Evolutionary conservation across 192 early-diverging fungal species (phyloP).

Genomic region (Ambispora gerdemannii): DNA sequence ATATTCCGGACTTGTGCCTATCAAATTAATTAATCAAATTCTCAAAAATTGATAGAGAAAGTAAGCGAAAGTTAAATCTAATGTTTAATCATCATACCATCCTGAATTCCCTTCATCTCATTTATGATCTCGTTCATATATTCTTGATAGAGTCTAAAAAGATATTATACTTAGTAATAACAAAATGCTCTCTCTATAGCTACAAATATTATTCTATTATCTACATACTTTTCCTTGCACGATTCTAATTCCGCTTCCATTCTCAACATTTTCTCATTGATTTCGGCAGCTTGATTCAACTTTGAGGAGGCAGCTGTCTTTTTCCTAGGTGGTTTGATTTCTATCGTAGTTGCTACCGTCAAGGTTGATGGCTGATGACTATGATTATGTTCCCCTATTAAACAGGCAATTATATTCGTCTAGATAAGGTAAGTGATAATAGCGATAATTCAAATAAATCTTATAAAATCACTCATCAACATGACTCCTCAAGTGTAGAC

Average conservation of each 20-base stretch:
- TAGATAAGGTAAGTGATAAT: too few species aligned
- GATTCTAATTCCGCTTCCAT: background rate
- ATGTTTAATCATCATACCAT: background rate
- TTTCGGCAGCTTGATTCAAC: background rate
- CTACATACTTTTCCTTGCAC: background rate
- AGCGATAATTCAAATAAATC: too few species aligned
- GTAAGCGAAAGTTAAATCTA: background rate
- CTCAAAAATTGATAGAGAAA: background rate
- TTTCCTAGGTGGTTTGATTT: background rate
- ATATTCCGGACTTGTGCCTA: constrained; percentile 62
- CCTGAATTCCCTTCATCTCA: background rate
- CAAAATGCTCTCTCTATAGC: background rate
- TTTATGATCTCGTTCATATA: background rate
- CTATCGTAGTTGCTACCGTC: too few species aligned
- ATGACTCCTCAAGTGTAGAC: too few species aligned
- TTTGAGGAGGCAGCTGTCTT: background rate
- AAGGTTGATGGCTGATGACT: too few species aligned
- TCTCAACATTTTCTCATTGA: background rate
- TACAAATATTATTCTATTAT: background rate
- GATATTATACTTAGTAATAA: background rate
- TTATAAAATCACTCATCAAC: too few species aligned
- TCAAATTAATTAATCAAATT: constrained; percentile 21
- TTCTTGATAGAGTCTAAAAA: background rate
- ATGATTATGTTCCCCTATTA: too few species aligned
- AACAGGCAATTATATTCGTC: too few species aligned